Conservation (phyloP, 2,329 filamentous ascomycete genomes). For the Clarireedia hainanense region DNA sequence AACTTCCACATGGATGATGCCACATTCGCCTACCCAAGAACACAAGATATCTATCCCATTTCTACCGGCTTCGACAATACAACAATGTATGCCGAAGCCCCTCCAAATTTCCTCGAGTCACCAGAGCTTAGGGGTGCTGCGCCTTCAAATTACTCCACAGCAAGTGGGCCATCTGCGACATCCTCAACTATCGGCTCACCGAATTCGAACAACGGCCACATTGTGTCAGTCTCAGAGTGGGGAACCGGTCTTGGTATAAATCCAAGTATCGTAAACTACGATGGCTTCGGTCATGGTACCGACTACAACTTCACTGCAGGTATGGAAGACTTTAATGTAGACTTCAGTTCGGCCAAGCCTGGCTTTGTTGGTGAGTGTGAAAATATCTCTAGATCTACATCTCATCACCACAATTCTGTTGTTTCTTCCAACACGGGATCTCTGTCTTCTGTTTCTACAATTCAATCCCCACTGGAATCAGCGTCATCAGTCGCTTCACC, state of each 20-base stretch:
- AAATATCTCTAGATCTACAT: slow-evolving; percentile 30
- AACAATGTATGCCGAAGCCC: slow-evolving; percentile 37
- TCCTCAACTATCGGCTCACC: slow-evolving; percentile 30
- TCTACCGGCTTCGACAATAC: slow-evolving; percentile 40
- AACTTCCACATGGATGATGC: slow-evolving; percentile 38
- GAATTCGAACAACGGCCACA: slow-evolving; percentile 25
- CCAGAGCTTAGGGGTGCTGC: slow-evolving; percentile 23
- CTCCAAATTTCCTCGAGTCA: slow-evolving; percentile 24
- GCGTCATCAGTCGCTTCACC: slow-evolving; percentile 23
- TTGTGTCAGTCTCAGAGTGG: slow-evolving; percentile 26
- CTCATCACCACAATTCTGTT: slow-evolving; percentile 20
- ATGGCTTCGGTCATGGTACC: slow-evolving; percentile 21
- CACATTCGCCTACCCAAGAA: slow-evolving; percentile 23
- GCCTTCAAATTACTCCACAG: slow-evolving; percentile 29
- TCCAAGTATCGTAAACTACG: slow-evolving; percentile 27
- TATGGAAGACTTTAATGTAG: slow-evolving; percentile 31
- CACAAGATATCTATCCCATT: slow-evolving; percentile 30
- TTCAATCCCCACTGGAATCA: slow-evolving; percentile 20
- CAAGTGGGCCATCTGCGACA: slow-evolving; percentile 26
- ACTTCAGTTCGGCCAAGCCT: slow-evolving; percentile 33
- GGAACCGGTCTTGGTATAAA: slow-evolving; percentile 24
- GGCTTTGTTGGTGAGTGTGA: slow-evolving; percentile 39
- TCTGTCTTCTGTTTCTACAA: slow-evolving; percentile 24
- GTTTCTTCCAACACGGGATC: slow-evolving; percentile 19
- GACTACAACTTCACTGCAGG: slow-evolving; percentile 28